Evolutionary conservation across 805 yeast species (phyloP).

Genomic region (Kodamaea leandrae): DNA sequence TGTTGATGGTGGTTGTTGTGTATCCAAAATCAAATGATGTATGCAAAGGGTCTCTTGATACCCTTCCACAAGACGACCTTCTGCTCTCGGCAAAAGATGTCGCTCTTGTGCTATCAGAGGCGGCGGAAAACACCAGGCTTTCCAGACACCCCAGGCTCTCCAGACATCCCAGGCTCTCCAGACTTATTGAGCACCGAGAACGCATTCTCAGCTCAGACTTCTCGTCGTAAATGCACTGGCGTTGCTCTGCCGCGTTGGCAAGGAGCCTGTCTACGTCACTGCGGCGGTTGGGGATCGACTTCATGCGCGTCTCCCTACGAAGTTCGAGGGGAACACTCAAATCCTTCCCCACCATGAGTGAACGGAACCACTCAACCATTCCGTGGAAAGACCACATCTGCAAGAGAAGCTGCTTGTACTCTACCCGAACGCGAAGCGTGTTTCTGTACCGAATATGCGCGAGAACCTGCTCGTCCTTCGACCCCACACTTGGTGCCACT

Average conservation of each 20-base stretch:
- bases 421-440: slow-evolving; percentile 37
- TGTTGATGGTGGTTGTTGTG: slow-evolving; percentile 10
- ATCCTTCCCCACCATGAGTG: slow-evolving; percentile 34
- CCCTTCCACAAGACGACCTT: neutral
- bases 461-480: slow-evolving; percentile 11
- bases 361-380: slow-evolving; percentile 38
- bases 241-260: neutral
- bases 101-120: too few relatives aligned
- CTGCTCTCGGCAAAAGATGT: neutral
- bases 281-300: slow-evolving; percentile 21
- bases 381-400: slow-evolving; percentile 43
- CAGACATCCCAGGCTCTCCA: neutral
- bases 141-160: neutral
- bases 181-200: slow-evolving; percentile 13
- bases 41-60: neutral
- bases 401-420: slow-evolving; percentile 35
- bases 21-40: neutral
- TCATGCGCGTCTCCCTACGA: slow-evolving; percentile 24
- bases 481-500: slow-evolving; percentile 34
- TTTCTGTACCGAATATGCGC: slow-evolving; percentile 31
- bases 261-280: neutral
- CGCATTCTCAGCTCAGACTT: neutral
- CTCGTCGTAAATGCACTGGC: neutral
- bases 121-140: slow-evolving; percentile 1
- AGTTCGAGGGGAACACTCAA: slow-evolving; percentile 30